Evolutionary conservation across 2,329 filamentous ascomycete species (phyloP).

Genomic region (Massarina eburnea): DNA sequence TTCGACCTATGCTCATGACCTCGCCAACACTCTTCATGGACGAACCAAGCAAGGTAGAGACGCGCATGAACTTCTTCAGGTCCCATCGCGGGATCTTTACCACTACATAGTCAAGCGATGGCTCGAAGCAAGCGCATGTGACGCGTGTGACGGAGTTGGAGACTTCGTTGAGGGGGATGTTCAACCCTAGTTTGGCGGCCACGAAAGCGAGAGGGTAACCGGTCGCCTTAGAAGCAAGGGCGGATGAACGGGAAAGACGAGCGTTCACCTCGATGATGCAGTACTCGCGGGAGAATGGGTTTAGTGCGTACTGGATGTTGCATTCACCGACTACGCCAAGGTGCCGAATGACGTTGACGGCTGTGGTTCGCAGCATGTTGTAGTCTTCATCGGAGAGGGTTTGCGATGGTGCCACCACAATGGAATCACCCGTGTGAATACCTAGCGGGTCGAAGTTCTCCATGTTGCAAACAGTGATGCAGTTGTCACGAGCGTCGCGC

Average conservation of each 20-base stretch:
- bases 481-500: slow-evolving; percentile 93
- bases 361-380: slow-evolving; percentile 97
- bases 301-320: slow-evolving; percentile 97
- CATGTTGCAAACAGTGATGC: slow-evolving; percentile 99
- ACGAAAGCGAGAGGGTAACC: slow-evolving; percentile 96
- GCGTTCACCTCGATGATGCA: slow-evolving; percentile 99
- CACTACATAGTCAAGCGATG: slow-evolving; percentile 95
- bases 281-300: slow-evolving; percentile 93
- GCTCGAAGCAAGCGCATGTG: slow-evolving; percentile 97
- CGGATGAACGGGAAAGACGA: slow-evolving; percentile 90
- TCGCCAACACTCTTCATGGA: slow-evolving; percentile 99
- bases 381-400: slow-evolving; percentile 97
- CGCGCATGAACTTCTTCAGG: slow-evolving; percentile 96
- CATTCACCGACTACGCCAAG: slow-evolving; percentile 97
- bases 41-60: slow-evolving; percentile 92
- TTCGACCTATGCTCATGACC: slow-evolving; percentile 96
- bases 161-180: slow-evolving; percentile 94
- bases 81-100: slow-evolving; percentile 99
- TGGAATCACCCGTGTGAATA: slow-evolving; percentile 97
- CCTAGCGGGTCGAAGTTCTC: slow-evolving; percentile 99
- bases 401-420: slow-evolving; percentile 95
- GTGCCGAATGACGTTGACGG: slow-evolving; percentile 95
- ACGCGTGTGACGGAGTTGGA: slow-evolving; percentile 93
- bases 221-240: slow-evolving; percentile 93
- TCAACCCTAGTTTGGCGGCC: slow-evolving; percentile 91